phyloP scores from a whole-genome alignment of 306 rosid genomes.

The Quillaja saponaria region DNA sequence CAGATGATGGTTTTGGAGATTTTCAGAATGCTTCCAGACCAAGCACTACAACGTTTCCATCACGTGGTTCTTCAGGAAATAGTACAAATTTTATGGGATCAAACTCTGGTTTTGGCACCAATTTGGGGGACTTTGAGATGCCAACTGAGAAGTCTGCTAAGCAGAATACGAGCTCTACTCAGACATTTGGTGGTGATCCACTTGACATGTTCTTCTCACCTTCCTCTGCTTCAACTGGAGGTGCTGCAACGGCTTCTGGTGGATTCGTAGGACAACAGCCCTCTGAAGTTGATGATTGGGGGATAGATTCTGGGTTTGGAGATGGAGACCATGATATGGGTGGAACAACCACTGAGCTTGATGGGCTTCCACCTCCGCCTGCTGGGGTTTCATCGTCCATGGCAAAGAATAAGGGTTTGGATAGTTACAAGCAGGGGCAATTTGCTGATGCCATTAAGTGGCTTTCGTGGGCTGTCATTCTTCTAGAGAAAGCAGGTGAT shows the following conservation, averaged over 20 bases:
- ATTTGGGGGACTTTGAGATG: slow-evolving; percentile 45
- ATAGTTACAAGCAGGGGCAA: slow-evolving; percentile 91
- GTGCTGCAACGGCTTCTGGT: slow-evolving; percentile 25
- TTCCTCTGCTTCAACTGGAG: slow-evolving; percentile 46
- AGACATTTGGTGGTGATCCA: slow-evolving; percentile 63
- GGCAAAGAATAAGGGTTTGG: slow-evolving; percentile 92
- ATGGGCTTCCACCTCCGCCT: slow-evolving; percentile 98
- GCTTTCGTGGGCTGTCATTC: slow-evolving; percentile 90
- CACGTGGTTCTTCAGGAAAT: slow-evolving; percentile 31
- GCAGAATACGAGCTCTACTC: slow-evolving; percentile 42
- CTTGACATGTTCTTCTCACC: slow-evolving; percentile 68
- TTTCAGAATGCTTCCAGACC: slow-evolving; percentile 76
- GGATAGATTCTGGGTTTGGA: slow-evolving; percentile 65
- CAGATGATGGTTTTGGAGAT: slow-evolving; percentile 70
- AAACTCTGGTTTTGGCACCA: slow-evolving; percentile 27
- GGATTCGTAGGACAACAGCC: slow-evolving; percentile 43
- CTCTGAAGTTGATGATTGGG: slow-evolving; percentile 80
- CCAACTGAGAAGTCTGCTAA: slow-evolving; percentile 30
- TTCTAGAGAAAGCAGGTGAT: slow-evolving; percentile 79
- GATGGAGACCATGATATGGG: slow-evolving; percentile 55
- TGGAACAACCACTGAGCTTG: slow-evolving; percentile 87
- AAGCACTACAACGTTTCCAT: slow-evolving; percentile 42
- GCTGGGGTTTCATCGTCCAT: slow-evolving; percentile 68
- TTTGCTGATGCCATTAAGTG: slow-evolving; percentile 97
- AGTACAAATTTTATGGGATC: slow-evolving; percentile 47